Evolutionary conservation across 2,329 filamentous ascomycete species (phyloP).

Genomic region (Chaetothyriales sp.): DNA sequence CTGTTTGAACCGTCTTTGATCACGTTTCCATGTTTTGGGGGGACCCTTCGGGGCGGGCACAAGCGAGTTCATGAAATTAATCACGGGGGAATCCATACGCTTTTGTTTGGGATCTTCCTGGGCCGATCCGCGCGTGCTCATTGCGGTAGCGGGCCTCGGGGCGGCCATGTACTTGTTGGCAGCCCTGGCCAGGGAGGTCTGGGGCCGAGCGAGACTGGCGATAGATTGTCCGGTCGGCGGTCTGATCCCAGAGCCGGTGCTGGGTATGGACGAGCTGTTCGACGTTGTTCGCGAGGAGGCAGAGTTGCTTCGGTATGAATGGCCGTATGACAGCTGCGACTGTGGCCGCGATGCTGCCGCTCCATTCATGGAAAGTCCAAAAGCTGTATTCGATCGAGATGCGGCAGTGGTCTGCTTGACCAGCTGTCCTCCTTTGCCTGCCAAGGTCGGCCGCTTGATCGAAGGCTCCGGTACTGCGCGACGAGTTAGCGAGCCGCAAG

Average conservation of each 20-base stretch:
- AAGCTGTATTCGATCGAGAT: conserved; percentile 28
- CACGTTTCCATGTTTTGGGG: not conserved
- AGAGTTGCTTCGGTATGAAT: conserved; percentile 27
- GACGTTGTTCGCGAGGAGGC: conserved; percentile 29
- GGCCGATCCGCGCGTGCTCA: conserved; percentile 25
- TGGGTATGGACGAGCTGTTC: conserved; percentile 40
- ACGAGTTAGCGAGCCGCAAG: conserved; percentile 23
- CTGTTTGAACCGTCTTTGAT: not conserved
- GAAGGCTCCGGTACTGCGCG: conserved; percentile 38
- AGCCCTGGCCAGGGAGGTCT: conserved; percentile 38
- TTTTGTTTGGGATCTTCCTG: conserved; percentile 33
- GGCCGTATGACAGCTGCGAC: conserved; percentile 20
- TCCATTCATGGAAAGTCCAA: conserved; percentile 30
- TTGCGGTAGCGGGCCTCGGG: conserved; percentile 27
- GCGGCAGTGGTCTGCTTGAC: conserved; percentile 28
- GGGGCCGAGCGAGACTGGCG: conserved; percentile 29
- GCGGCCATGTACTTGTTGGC: conserved; percentile 31
- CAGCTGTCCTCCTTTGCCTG: conserved; percentile 40
- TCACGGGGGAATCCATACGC: conserved; percentile 33
- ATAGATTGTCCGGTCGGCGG: conserved; percentile 27
- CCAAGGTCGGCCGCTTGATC: conserved; percentile 45
- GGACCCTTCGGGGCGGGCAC: not conserved
- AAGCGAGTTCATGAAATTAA: conserved; percentile 16
- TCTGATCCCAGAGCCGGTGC: conserved; percentile 39
- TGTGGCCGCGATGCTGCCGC: conserved; percentile 27